Percentiles rank a stretch among this genome's conserved stretches.
These are phyloP conservation scores for Hymenoscyphus albidus DNA, from an alignment of 2,329 filamentous ascomycete genomes.

Conservation along the genomic window DNA sequence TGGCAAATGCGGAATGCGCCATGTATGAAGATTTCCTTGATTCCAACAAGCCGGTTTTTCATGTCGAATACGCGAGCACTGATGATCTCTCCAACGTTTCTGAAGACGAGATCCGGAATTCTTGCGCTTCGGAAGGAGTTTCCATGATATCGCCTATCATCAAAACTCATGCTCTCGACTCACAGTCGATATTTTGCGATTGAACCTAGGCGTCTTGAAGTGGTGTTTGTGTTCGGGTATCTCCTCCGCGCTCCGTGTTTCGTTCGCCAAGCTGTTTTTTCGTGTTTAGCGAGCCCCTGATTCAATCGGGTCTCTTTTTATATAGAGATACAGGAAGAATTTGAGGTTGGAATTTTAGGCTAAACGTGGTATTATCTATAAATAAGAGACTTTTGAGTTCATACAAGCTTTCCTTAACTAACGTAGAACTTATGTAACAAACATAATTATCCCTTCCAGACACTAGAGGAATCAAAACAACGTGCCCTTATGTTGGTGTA, in stretches of 20 bases:
- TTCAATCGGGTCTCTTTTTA: not conserved
- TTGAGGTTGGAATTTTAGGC: too few species aligned
- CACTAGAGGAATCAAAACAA: too few species aligned
- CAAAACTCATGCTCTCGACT: not conserved
- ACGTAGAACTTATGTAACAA: too few species aligned
- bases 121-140: not conserved
- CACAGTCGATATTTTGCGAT: not conserved
- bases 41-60: conserved; percentile 63
- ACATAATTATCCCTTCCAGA: too few species aligned
- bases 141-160: not conserved
- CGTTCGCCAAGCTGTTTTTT: not conserved
- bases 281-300: not conserved
- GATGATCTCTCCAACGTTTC: not conserved
- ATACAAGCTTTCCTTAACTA: too few species aligned
- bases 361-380: too few species aligned
- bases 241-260: too few species aligned
- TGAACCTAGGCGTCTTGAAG: not conserved
- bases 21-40: conserved; percentile 54
- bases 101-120: not conserved
- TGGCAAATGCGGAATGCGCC: conserved; percentile 55
- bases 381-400: too few species aligned
- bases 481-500: too few species aligned
- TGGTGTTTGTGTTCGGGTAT: not conserved
- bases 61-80: conserved; percentile 57
- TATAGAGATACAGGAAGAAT: not conserved